phyloP scores from a whole-genome alignment of 2,329 filamentous ascomycete species.

The Dothideomycetes sp. region DNA sequence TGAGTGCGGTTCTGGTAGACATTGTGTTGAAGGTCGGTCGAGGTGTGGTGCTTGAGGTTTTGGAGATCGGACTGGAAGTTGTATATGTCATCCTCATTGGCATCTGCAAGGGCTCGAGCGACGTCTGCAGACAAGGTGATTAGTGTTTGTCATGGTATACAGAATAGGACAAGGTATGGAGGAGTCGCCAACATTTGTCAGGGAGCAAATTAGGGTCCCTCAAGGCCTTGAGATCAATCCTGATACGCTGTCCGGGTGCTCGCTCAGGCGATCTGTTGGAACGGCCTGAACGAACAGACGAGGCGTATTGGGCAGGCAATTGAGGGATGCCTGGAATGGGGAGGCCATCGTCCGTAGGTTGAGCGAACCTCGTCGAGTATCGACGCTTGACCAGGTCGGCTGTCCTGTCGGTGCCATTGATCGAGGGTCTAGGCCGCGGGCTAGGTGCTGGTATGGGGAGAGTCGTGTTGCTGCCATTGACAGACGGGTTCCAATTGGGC shows the following conservation, averaged over 20 bases:
- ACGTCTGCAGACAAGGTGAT: constrained; percentile 38
- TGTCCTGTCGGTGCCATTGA: constrained; percentile 38
- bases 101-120: constrained; percentile 64
- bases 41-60: constrained; percentile 66
- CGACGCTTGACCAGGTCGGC: constrained; percentile 84
- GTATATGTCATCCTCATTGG: constrained; percentile 75
- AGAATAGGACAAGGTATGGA: constrained; percentile 27
- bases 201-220: constrained; percentile 68
- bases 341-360: constrained; percentile 50
- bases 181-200: constrained; percentile 80
- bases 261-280: constrained; percentile 33
- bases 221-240: constrained; percentile 66
- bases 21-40: constrained; percentile 81
- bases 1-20: constrained; percentile 95
- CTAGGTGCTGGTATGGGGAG: constrained; percentile 22
- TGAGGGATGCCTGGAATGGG: constrained; percentile 48
- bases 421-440: constrained; percentile 27
- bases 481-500: background rate
- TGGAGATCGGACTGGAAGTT: constrained; percentile 68
- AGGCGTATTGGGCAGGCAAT: constrained; percentile 46
- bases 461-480: constrained; percentile 10
- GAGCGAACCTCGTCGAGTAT: constrained; percentile 76
- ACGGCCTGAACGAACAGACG: constrained; percentile 29
- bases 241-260: constrained; percentile 44
- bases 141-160: too few species aligned